phyloP scores from a whole-genome alignment of 257 asterid species.

The Fraxinus anomala region DNA sequence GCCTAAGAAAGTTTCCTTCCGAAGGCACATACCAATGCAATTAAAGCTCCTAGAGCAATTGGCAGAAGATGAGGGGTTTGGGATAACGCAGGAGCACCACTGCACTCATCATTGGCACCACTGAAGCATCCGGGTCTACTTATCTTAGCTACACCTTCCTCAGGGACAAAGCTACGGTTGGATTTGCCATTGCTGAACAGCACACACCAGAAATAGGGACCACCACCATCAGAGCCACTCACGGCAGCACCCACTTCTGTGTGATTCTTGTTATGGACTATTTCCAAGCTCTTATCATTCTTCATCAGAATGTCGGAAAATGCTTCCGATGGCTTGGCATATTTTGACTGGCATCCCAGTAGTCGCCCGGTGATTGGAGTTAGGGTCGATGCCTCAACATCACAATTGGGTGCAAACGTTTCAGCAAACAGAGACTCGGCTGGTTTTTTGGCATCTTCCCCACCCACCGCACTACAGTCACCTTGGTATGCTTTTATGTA shows the following conservation, averaged over 20 bases:
- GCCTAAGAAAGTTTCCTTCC: conserved; percentile 1
- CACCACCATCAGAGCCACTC: conserved; percentile 71
- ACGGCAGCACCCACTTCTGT: conserved; percentile 93
- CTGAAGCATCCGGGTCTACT: conserved; percentile 86
- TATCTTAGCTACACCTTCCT: conserved; percentile 61
- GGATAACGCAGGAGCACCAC: conserved; percentile 34
- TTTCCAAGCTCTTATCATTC: conserved; percentile 56
- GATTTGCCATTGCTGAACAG: conserved; percentile 73
- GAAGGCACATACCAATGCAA: conserved; percentile 39
- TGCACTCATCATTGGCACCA: conserved; percentile 72
- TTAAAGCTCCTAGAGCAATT: conserved; percentile 41
- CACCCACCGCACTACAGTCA: conserved; percentile 74
- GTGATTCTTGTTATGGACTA: conserved; percentile 69
- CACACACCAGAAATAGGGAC: conserved; percentile 88
- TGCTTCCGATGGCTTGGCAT: conserved; percentile 55
- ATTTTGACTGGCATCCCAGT: conserved; percentile 78
- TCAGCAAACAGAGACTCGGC: conserved; percentile 60
- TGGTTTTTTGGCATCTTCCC: conserved; percentile 70
- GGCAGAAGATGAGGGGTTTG: conserved; percentile 32
- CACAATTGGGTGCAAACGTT: conserved; percentile 83
- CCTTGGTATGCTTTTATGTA: conserved; percentile 87
- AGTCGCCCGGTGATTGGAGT: conserved; percentile 79
- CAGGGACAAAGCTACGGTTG: conserved; percentile 59
- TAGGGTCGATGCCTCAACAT: conserved; percentile 56
- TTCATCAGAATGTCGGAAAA: conserved; percentile 65